phyloP scores from a whole-genome alignment of 352 stramenopile genomes.

The Globisporangium spinosum region DNA sequence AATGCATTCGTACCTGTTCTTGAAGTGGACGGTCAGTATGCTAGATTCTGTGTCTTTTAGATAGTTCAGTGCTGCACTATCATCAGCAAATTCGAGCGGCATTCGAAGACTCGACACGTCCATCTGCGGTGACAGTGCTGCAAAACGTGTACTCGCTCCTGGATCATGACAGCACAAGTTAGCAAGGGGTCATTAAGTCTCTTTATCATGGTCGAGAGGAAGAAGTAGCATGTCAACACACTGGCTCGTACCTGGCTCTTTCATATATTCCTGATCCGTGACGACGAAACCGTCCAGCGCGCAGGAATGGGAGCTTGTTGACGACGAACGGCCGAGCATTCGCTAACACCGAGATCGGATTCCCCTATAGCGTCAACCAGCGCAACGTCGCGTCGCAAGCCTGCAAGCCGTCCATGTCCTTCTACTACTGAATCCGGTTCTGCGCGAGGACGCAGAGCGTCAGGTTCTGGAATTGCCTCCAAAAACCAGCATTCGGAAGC shows the following conservation, averaged over 20 bases:
- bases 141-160: conserved; percentile 15
- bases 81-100: conserved; percentile 45
- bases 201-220: not conserved
- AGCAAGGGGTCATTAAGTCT: not conserved
- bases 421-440: conserved; percentile 51
- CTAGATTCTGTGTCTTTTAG: conserved; percentile 25
- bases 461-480: conserved; percentile 42
- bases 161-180: not conserved
- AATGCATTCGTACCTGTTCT: conserved; percentile 33
- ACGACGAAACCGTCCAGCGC: conserved; percentile 61
- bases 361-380: conserved; percentile 59
- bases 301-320: conserved; percentile 59
- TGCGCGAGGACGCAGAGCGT: conserved; percentile 56
- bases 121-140: conserved; percentile 6
- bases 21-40: conserved; percentile 27
- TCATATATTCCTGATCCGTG: conserved; percentile 60
- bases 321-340: conserved; percentile 64
- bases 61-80: conserved; percentile 36
- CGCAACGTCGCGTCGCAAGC: conserved; percentile 34
- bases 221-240: not conserved
- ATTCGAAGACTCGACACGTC: conserved; percentile 31
- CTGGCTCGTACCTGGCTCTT: conserved; percentile 29
- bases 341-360: conserved; percentile 51
- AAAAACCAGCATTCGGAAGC: conserved; percentile 48
- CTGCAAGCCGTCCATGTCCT: conserved; percentile 41